Evolutionary conservation across 768 basidiomycete species (phyloP).

Genomic region (Psilocybe cubensis): DNA sequence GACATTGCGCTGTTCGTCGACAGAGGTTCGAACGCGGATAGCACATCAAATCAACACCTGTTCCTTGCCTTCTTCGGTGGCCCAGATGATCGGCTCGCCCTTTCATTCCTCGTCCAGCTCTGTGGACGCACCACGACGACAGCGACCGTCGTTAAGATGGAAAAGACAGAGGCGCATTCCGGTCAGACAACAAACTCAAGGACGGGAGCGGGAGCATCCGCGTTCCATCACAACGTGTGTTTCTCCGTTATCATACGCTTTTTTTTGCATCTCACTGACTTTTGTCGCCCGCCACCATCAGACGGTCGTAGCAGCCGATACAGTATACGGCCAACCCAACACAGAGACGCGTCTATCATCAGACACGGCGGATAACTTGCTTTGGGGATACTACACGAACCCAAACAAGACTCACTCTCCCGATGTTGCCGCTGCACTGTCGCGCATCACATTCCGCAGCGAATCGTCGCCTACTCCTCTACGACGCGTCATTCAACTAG

Average conservation of each 20-base stretch:
- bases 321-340: slow-evolving; percentile 66
- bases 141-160: slow-evolving; percentile 76
- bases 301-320: slow-evolving; percentile 62
- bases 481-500: slow-evolving; percentile 53
- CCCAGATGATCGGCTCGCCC: slow-evolving; percentile 87
- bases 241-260: background rate
- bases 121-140: slow-evolving; percentile 57
- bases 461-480: slow-evolving; percentile 57
- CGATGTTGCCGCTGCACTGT: slow-evolving; percentile 45
- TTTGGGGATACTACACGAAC: slow-evolving; percentile 71
- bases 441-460: slow-evolving; percentile 65
- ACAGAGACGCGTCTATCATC: slow-evolving; percentile 74
- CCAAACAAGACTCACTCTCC: slow-evolving; percentile 28
- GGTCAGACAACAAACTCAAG: background rate
- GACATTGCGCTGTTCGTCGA: slow-evolving; percentile 92
- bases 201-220: background rate
- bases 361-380: slow-evolving; percentile 79
- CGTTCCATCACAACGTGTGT: slow-evolving; percentile 33
- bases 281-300: slow-evolving; percentile 28
- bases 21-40: slow-evolving; percentile 47
- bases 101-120: slow-evolving; percentile 84
- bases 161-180: slow-evolving; percentile 36
- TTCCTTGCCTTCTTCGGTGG: slow-evolving; percentile 94
- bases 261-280: background rate
- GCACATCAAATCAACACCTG: slow-evolving; percentile 53